phyloP scores from a whole-genome alignment of 306 rosid species.

The Rosa multiflora region DNA sequence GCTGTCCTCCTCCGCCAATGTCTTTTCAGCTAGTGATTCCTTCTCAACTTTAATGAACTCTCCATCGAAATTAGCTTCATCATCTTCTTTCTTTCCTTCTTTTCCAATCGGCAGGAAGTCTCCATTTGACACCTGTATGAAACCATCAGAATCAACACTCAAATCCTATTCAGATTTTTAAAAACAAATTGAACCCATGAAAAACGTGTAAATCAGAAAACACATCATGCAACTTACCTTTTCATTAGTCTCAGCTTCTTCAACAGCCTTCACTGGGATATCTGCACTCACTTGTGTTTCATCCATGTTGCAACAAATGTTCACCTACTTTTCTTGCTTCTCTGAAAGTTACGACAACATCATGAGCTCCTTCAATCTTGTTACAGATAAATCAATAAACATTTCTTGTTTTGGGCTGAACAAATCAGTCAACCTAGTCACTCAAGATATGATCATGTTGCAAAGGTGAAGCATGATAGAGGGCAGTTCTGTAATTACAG shows the following conservation, averaged over 20 bases:
- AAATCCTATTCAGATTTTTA: neutral
- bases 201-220: neutral
- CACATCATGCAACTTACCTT: conserved; percentile 47
- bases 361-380: neutral
- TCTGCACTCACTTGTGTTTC: conserved; percentile 52
- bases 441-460: neutral
- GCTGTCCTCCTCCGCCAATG: conserved; percentile 31
- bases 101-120: conserved; percentile 32
- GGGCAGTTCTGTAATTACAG: conserved; percentile 9
- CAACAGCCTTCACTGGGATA: conserved; percentile 48
- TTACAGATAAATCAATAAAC: neutral
- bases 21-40: conserved; percentile 46
- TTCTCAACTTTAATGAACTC: conserved; percentile 94
- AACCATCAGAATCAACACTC: conserved; percentile 9
- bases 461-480: neutral
- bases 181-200: neutral
- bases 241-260: conserved; percentile 40
- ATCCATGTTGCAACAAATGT: conserved; percentile 47
- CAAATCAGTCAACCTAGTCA: neutral
- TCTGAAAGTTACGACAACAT: conserved; percentile 19
- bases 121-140: conserved; percentile 54
- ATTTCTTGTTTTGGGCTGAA: neutral
- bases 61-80: conserved; percentile 78
- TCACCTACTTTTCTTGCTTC: conserved; percentile 18
- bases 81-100: conserved; percentile 74